These are phyloP conservation scores for Amyloporia xantha DNA, from an alignment of 768 basidiomycete species.

Conservation along the genomic window DNA sequence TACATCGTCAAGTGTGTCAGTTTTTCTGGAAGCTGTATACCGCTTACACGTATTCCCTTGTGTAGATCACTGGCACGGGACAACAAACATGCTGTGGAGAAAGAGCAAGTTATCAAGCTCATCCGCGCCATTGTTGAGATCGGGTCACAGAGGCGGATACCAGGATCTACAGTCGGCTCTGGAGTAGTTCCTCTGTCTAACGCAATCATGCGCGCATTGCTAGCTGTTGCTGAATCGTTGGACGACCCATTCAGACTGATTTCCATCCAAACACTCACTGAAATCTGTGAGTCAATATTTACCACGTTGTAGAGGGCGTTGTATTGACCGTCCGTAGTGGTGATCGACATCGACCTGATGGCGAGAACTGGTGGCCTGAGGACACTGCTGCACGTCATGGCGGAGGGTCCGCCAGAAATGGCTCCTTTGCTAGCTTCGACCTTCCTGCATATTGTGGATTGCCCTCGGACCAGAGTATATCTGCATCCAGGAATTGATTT, in stretches of 20 bases:
- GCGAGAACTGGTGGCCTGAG: constrained; percentile 78
- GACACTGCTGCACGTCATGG: constrained; percentile 76
- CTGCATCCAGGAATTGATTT: constrained; percentile 79
- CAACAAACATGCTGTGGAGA: constrained; percentile 74
- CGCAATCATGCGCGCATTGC: constrained; percentile 78
- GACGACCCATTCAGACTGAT: constrained; percentile 85
- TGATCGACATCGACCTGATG: constrained; percentile 83
- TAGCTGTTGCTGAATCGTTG: constrained; percentile 86
- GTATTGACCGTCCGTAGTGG: constrained; percentile 41
- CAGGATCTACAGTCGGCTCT: constrained; percentile 32
- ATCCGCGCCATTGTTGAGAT: constrained; percentile 78
- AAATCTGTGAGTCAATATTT: constrained; percentile 68
- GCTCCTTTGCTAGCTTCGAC: constrained; percentile 71
- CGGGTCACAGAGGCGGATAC: constrained; percentile 50
- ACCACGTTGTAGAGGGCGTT: neutral
- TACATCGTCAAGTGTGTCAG: constrained; percentile 82
- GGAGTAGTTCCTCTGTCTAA: constrained; percentile 61
- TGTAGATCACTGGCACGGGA: constrained; percentile 84
- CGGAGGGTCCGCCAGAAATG: constrained; percentile 85
- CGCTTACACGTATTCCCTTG: no score
- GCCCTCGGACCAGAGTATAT: constrained; percentile 73
- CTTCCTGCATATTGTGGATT: constrained; percentile 80
- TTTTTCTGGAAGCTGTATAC: no score
- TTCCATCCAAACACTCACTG: constrained; percentile 81
- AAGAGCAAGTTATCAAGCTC: constrained; percentile 89